Percentiles rank a stretch among this genome's conserved stretches.
Conservation (phyloP, 441 rosid species). For the Metrosideros polymorpha region DNA sequence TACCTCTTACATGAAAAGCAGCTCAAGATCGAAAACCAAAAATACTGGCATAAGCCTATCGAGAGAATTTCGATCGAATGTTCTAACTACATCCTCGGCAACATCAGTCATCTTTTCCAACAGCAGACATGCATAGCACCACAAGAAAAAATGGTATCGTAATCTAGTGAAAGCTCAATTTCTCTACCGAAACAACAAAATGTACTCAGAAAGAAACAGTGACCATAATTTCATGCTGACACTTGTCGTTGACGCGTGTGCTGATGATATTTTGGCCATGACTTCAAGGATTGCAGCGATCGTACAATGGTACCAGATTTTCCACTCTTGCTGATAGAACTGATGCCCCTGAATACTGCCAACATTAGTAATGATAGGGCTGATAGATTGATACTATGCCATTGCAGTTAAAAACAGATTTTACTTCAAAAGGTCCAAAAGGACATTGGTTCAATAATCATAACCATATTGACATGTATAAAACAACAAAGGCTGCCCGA, state of each 20-base stretch:
- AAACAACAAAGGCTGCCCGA: neutral
- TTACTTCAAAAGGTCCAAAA: neutral
- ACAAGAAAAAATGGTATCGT: neutral
- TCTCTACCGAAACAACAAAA: neutral
- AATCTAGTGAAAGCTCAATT: neutral
- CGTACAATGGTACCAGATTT: neutral
- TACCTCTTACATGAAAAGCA: neutral
- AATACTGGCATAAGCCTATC: neutral
- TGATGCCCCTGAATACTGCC: neutral
- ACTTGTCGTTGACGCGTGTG: accelerated
- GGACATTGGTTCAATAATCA: neutral
- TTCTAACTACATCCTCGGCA: neutral
- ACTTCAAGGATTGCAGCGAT: neutral
- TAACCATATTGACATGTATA: neutral
- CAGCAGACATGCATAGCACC: neutral
- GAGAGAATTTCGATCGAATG: neutral
- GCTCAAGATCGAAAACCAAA: neutral
- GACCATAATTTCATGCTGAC: neutral
- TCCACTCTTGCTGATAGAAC: neutral
- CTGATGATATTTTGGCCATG: neutral
- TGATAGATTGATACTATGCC: neutral
- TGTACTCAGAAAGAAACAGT: neutral
- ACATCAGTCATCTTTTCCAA: neutral
- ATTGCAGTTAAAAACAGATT: neutral
- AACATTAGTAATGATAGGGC: neutral